These are phyloP conservation scores for Madurella fahalii DNA, from an alignment of 2,329 filamentous ascomycete species.

Conservation along the genomic window DNA sequence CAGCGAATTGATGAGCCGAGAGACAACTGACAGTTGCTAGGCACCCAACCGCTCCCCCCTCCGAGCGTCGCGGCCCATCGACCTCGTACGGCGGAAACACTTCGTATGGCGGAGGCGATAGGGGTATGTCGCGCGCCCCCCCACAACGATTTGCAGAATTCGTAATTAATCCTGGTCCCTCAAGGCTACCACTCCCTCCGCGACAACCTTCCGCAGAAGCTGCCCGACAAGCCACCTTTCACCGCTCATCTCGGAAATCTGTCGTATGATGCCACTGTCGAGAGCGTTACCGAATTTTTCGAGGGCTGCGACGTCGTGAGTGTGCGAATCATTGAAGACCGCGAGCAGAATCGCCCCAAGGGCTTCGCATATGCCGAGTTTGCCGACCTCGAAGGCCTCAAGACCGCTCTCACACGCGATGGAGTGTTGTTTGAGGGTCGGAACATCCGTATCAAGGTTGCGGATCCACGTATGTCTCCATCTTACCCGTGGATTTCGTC, in stretches of 20 bases:
- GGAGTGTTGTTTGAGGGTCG: constrained; percentile 81
- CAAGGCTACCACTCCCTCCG: constrained; percentile 56
- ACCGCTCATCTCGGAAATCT: constrained; percentile 96
- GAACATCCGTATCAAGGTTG: constrained; percentile 88
- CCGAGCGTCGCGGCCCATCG: constrained; percentile 40
- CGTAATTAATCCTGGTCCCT: constrained; percentile 12
- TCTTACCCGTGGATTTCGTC: not conserved
- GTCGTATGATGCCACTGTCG: constrained; percentile 85
- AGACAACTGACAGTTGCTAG: constrained; percentile 30
- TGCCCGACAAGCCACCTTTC: constrained; percentile 89
- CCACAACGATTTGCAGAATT: not conserved
- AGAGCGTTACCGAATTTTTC: constrained; percentile 83
- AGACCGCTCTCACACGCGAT: constrained; percentile 81
- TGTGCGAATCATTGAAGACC: constrained; percentile 95
- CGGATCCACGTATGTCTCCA: constrained; percentile 81
- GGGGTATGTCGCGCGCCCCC: constrained; percentile 34
- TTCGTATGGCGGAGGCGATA: constrained; percentile 39
- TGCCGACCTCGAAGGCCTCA: constrained; percentile 77
- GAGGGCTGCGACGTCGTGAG: constrained; percentile 78
- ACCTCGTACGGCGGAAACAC: constrained; percentile 31
- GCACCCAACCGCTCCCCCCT: constrained; percentile 55
- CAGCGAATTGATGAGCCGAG: not conserved
- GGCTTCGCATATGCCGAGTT: constrained; percentile 99
- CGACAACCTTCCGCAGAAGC: constrained; percentile 66
- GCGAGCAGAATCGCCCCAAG: constrained; percentile 88